Base-by-base conservation (phyloP, 345 rosid species). In the Pugionium dolabratum region DNA sequence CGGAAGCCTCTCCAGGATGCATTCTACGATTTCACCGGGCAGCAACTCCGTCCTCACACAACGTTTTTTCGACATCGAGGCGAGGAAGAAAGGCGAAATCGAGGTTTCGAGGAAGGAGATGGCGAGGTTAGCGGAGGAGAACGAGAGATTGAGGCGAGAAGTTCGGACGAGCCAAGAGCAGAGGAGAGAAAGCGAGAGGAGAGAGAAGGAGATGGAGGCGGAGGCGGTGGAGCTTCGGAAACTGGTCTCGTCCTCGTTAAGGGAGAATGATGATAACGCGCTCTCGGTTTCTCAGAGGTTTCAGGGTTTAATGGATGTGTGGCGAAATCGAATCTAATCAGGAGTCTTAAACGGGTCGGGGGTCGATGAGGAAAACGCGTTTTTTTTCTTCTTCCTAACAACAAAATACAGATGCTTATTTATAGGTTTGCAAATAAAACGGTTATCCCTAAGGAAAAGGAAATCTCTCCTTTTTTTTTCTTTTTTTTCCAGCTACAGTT, bases 261-360 rank as follows among this genome's bases (percentile, higher is more conserved):
- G 25, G 26, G 87, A 76, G 49, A 74, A 54, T 45, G 84, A 79
- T 4, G 83, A 77, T 0, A 40, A 41, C 55, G 9, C 55, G 43
- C 69, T 75, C 35, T 79, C 85, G n/a, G 70, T 85, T n/a, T 85
- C 90, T 32, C 89, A 81, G 79, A 70, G 82, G 79, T 81, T 84
- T 81, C 84, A 75, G 48, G 88, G 82, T 26, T 51, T 80, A 69
- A 53, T 78, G 65, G 90, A 83, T 44, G 76, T 57, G 0, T 60
- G 1, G 66, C 69, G 51, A 80, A 76, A 68, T 80, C 86, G 4
- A 84, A 69, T 59, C 67, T 81, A 11, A 73, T 75, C 7, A 80
- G 68, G 74, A 78, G 46, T 60, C 67, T 82, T 67, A 85, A 71
- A 61, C 80, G 78, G 34, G 55, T 66, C 30, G 83, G 59, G 83